phyloP scores from a whole-genome alignment of 208 protist species.

The Wallacemonas sp. region DNA sequence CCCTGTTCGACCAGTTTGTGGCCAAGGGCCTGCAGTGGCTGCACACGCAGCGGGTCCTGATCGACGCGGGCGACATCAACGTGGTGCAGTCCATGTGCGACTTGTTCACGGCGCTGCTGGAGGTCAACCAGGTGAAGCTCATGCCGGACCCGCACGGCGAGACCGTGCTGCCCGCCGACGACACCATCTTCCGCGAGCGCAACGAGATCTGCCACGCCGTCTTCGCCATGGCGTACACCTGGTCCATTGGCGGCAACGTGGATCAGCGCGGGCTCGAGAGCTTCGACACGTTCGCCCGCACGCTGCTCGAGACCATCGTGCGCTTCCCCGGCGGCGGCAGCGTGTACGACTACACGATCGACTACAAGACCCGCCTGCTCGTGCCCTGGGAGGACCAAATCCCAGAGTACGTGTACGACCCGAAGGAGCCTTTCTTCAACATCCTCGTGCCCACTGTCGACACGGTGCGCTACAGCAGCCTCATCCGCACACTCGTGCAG shows the following conservation, averaged over 20 bases:
- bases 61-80: constrained; percentile 92
- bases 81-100: constrained; percentile 93
- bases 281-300: constrained; percentile 91
- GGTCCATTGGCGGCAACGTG: constrained; percentile 96
- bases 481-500: constrained; percentile 91
- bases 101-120: constrained; percentile 88
- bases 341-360: constrained; percentile 95
- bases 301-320: constrained; percentile 82
- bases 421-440: constrained; percentile 93
- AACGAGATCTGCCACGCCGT: constrained; percentile 90
- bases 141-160: constrained; percentile 68
- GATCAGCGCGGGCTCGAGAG: constrained; percentile 80
- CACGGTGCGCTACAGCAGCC: constrained; percentile 94
- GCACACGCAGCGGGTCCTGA: constrained; percentile 72
- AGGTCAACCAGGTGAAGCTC: constrained; percentile 73
- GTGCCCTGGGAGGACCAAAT: constrained; percentile 85
- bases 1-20: constrained; percentile 90
- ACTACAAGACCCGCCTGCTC: constrained; percentile 81
- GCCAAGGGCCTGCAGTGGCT: constrained; percentile 90
- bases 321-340: constrained; percentile 87
- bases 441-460: constrained; percentile 97
- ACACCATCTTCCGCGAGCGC: constrained; percentile 76
- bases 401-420: constrained; percentile 82
- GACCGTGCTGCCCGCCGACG: constrained; percentile 51
- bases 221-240: constrained; percentile 96